Conservation (phyloP, 106 monocot genomes). For the Phalaenopsis equestris region DNA sequence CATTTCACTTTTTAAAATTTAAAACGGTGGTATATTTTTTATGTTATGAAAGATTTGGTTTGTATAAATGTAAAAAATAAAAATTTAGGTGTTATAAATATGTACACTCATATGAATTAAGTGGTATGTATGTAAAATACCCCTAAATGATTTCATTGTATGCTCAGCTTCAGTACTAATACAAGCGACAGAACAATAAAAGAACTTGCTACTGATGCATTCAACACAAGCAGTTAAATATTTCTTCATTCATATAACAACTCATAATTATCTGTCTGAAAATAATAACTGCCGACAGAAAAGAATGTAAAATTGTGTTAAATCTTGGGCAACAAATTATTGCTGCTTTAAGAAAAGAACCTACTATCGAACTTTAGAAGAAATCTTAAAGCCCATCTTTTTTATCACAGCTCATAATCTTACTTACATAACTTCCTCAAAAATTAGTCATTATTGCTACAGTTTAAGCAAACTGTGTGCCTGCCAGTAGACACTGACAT, state of each 20-base stretch:
- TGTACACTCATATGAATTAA: too few species aligned
- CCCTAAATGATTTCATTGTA: not conserved
- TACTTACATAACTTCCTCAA: not conserved
- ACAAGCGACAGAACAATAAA: not conserved
- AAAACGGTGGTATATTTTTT: too few species aligned
- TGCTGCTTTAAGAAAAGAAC: not conserved
- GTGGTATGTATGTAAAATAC: too few species aligned
- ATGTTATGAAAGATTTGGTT: too few species aligned
- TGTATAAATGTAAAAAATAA: too few species aligned
- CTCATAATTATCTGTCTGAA: not conserved
- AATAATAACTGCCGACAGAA: not conserved
- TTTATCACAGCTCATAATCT: not conserved
- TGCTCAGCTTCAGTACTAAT: not conserved
- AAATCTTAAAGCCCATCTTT: not conserved
- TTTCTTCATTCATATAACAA: constrained; percentile 1
- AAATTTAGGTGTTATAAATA: too few species aligned
- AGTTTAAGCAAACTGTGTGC: not conserved
- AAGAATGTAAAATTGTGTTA: not conserved
- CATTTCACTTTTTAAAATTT: too few species aligned
- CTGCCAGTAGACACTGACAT: not conserved
- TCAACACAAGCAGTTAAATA: not conserved
- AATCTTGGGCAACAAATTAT: not conserved
- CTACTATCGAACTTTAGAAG: not conserved
- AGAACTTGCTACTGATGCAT: not conserved
- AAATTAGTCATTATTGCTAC: not conserved